Evolutionary conservation across 2,329 filamentous ascomycete species (phyloP), one percentile per base, ranked within the genome.

Genomic region (Elsinoe batatas): DNA sequence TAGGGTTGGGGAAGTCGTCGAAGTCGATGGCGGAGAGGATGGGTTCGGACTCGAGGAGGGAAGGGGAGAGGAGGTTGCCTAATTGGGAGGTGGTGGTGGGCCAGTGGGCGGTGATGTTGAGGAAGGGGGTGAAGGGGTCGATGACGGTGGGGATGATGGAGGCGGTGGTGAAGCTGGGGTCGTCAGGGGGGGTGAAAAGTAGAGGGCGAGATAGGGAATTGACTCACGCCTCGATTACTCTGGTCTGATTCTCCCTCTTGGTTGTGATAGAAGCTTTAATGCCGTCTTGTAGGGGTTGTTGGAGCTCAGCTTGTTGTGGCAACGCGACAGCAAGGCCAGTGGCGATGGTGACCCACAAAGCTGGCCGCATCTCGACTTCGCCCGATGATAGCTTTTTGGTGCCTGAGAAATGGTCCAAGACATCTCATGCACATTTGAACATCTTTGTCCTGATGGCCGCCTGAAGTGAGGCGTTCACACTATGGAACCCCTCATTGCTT

Each of bases 111-210:
- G 72, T 68, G 38, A 84, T 63, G 37, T 74, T 72, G 54, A 82
- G 69, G 5, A 71, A 71, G 5, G 82, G 81, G 3, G 72, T 65
- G 66, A 85, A 84, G 58, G 79, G 75, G 60, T 83, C 75, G 57
- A 84, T 74, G 17, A 84, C 79, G 13, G 61, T 62, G 3, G 67
- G 67, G 11, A 69, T 68, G 58, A 69, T 67, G 12, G 46, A 22
- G 32, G 53, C 22, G 17, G 40, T 4, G 38, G 15, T 15, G 26
- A 55, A 40, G 8, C 53, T 55, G 30, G 20, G 38, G 37, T 53
- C 30, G 17, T 43, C 18, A 43, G 40, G 6, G 22, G 6, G 22
- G 22, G 22, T 3, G 22, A 26, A 26, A 6, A 6, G 22, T 3
- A 6, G 5, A n/a, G 12, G 22, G 30, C 17, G 5, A 8, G n/a